Percentiles rank a stretch among this genome's conserved stretches.
Conservation (phyloP, 306 rosid genomes). For the Ormosia semicastrata region DNA sequence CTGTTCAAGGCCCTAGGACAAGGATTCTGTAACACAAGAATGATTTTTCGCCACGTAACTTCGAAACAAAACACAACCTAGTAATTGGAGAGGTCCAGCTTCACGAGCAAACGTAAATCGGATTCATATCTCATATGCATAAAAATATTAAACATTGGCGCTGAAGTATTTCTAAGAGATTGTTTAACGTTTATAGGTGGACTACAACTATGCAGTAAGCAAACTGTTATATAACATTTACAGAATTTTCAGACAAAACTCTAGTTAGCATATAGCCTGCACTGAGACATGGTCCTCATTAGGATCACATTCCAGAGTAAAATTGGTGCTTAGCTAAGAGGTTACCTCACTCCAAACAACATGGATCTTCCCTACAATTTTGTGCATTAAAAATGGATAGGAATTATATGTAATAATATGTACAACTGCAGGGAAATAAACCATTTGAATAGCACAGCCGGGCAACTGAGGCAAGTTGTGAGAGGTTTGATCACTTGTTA, state of each 20-base stretch:
- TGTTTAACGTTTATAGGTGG: background rate
- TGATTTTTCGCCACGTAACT: background rate
- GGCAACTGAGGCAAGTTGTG: constrained; percentile 4
- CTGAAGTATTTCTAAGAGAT: background rate
- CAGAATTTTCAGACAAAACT: constrained; percentile 9
- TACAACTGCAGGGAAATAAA: constrained; percentile 1
- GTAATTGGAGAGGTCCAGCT: background rate
- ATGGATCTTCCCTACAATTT: background rate
- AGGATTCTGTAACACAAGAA: no score
- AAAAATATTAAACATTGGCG: background rate
- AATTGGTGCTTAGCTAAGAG: background rate
- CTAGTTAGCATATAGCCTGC: background rate
- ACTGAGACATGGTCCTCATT: background rate
- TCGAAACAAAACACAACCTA: background rate
- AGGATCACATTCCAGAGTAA: background rate
- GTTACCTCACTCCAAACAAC: constrained; percentile 20
- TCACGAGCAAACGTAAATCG: background rate
- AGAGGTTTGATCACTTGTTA: constrained; percentile 11
- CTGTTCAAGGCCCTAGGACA: background rate
- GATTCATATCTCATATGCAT: background rate
- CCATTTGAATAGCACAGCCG: constrained; percentile 10
- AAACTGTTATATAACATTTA: constrained; percentile 2
- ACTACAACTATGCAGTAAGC: background rate
- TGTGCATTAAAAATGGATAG: background rate
- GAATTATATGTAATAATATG: background rate